A percentile compares a stretch with the other conserved stretches of the same genome.
Conservation (phyloP, 2,329 filamentous ascomycete genomes). For the Claviceps paspali region DNA sequence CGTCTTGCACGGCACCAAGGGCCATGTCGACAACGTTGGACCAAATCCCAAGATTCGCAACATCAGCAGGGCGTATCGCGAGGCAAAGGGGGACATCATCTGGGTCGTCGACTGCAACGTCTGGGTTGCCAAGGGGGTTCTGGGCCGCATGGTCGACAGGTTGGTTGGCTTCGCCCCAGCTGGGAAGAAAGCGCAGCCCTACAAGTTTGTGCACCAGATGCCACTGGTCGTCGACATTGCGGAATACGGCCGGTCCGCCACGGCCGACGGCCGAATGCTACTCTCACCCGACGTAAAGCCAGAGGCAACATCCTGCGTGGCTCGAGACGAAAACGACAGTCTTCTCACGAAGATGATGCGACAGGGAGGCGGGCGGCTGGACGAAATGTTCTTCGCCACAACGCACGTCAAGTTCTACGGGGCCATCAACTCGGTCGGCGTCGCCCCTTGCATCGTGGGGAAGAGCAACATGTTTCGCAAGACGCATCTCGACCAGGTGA, state of each 20-base stretch:
- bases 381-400: conserved; percentile 89
- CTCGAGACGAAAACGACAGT: conserved; percentile 4
- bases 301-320: conserved; percentile 2
- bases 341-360: conserved; percentile 17
- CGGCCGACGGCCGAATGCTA: conserved; percentile 13
- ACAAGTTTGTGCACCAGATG: conserved; percentile 91
- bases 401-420: conserved; percentile 95
- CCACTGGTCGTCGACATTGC: conserved; percentile 72
- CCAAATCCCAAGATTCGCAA: conserved; percentile 99
- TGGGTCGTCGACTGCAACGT: conserved; percentile 97
- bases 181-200: conserved; percentile 34
- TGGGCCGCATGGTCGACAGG: conserved; percentile 78
- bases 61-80: conserved; percentile 81
- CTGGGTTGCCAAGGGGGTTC: conserved; percentile 68
- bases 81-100: conserved; percentile 73
- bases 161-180: conserved; percentile 52
- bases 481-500: conserved; percentile 69
- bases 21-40: conserved; percentile 47
- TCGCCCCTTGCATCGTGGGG: conserved; percentile 87
- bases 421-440: conserved; percentile 81
- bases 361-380: conserved; percentile 63
- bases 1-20: conserved; percentile 39
- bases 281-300: conserved; percentile 20
- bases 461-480: conserved; percentile 99
- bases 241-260: conserved; percentile 12